phyloP scores from a whole-genome alignment of 2,329 filamentous ascomycete genomes.

The Aureobasidium pullulans region DNA sequence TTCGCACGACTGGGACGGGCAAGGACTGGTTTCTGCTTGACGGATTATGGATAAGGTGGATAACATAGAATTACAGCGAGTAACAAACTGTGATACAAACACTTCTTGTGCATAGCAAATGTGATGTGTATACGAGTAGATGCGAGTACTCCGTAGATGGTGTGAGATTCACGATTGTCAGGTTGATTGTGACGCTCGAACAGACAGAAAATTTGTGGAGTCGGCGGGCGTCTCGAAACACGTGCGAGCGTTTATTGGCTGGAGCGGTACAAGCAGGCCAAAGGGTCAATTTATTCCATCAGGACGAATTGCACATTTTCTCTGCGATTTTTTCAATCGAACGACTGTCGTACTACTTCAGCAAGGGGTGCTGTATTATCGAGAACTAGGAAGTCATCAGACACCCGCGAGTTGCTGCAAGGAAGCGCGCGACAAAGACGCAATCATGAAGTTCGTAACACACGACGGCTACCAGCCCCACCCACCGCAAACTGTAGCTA shows the following conservation, averaged over 20 bases:
- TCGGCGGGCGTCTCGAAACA: not conserved
- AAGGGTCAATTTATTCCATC: not conserved
- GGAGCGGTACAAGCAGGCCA: not conserved
- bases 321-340: not conserved
- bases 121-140: not conserved
- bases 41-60: not conserved
- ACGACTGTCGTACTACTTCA: not conserved
- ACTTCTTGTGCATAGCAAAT: not conserved
- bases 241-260: constrained; percentile 8
- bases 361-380: not conserved
- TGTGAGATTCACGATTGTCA: not conserved
- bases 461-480: not conserved
- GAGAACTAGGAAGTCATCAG: not conserved
- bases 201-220: not conserved
- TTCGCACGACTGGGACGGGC: not conserved
- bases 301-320: not conserved
- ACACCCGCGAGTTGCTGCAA: not conserved
- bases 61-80: not conserved
- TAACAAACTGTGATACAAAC: not conserved
- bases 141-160: no score
- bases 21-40: constrained; percentile 11
- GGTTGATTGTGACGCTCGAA: not conserved
- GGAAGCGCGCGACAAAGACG: not conserved
- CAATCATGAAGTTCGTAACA: constrained; percentile 9
- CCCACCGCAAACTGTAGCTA: not conserved